Percentiles rank a stretch among this genome's conserved stretches.
These are phyloP conservation scores for Hirsutella thompsonii DNA, from an alignment of 2,329 filamentous ascomycete genomes.

Conservation along the genomic window DNA sequence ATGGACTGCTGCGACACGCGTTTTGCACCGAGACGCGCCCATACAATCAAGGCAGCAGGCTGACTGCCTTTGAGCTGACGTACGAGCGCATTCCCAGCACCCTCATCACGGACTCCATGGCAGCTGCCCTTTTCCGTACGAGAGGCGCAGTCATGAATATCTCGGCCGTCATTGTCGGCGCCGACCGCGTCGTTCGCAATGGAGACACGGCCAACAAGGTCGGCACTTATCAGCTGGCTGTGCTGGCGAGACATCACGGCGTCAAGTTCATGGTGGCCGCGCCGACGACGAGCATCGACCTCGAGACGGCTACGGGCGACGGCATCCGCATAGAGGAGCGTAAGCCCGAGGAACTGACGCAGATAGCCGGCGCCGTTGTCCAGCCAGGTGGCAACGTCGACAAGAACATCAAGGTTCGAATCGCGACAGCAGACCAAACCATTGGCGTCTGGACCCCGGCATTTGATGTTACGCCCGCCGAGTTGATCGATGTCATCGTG, in stretches of 20 bases:
- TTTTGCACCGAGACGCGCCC: conserved; percentile 96
- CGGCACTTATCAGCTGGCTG: conserved; percentile 83
- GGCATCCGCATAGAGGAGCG: conserved; percentile 89
- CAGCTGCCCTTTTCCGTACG: conserved; percentile 63
- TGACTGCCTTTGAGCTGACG: conserved; percentile 94
- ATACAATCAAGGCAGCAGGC: conserved; percentile 91
- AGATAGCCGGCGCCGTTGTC: conserved; percentile 66
- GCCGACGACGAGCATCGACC: conserved; percentile 85
- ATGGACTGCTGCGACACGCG: conserved; percentile 59
- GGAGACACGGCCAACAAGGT: conserved; percentile 99
- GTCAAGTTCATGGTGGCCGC: conserved; percentile 93
- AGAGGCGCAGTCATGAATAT: conserved; percentile 54
- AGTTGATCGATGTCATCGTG: conserved; percentile 84
- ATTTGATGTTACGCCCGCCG: conserved; percentile 86
- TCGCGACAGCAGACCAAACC: conserved; percentile 66
- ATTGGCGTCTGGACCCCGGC: conserved; percentile 93
- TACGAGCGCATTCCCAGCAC: conserved; percentile 87
- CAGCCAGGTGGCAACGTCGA: conserved; percentile 51
- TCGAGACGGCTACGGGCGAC: conserved; percentile 61
- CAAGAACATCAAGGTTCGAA: conserved; percentile 47
- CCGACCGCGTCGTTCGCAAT: conserved; percentile 89
- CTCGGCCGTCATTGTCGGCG: conserved; percentile 81
- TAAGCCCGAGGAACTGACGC: conserved; percentile 67
- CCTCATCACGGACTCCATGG: conserved; percentile 94
- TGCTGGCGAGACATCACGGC: conserved; percentile 78